Evolutionary conservation across 179 eudicot species (phyloP).

Genomic region (Corrigiola litoralis): DNA sequence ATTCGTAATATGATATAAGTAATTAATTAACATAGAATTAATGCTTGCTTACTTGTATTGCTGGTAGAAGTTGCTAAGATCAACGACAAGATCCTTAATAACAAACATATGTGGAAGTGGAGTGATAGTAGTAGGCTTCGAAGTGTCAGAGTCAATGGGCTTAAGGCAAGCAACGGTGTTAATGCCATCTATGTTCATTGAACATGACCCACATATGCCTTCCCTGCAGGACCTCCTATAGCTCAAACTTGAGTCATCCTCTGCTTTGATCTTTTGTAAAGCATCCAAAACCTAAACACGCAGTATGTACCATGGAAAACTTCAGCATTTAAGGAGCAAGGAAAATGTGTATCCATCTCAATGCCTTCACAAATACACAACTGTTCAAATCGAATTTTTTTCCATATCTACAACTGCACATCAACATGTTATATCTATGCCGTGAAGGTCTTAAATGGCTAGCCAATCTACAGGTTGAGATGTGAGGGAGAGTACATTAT

Average conservation of each 20-base stretch:
- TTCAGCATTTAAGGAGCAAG: too few species aligned
- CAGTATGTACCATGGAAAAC: not conserved
- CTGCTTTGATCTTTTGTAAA: slow-evolving; percentile 66
- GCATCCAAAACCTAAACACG: slow-evolving; percentile 53
- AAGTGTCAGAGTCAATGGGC: slow-evolving; percentile 55
- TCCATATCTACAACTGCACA: too few species aligned
- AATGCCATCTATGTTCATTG: slow-evolving; percentile 78
- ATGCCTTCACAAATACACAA: too few species aligned
- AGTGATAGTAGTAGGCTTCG: slow-evolving; percentile 53
- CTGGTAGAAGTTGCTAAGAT: slow-evolving; percentile 74
- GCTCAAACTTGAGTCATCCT: slow-evolving; percentile 62
- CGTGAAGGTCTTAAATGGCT: too few species aligned
- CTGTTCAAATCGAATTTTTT: too few species aligned
- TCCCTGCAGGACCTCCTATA: slow-evolving; percentile 81
- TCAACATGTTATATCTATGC: too few species aligned
- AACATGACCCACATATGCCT: slow-evolving; percentile 89
- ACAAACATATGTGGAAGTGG: slow-evolving; percentile 87
- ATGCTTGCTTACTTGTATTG: slow-evolving; percentile 60
- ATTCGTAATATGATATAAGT: not conserved
- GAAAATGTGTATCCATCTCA: too few species aligned
- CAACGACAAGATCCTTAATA: slow-evolving; percentile 78
- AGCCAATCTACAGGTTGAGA: too few species aligned
- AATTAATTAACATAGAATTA: not conserved
- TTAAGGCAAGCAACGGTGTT: slow-evolving; percentile 83
- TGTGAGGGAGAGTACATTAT: too few species aligned